Evolutionary conservation across 768 basidiomycete genomes (phyloP).

Genomic region (Kwoniella europaea): DNA sequence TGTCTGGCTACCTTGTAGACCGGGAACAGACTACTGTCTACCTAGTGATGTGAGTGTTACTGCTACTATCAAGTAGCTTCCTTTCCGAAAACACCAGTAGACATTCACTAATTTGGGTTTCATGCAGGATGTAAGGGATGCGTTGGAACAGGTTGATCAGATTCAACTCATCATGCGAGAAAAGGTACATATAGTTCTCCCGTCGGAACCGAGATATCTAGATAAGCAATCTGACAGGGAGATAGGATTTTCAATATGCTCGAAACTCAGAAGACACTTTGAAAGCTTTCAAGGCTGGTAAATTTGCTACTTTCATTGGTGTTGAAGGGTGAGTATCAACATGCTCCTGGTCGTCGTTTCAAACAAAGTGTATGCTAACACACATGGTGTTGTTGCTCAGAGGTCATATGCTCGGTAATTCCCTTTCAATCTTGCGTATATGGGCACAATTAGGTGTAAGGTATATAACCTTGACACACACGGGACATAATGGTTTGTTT

Average conservation of each 20-base stretch:
- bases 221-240: background rate
- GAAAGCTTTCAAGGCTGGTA: slow-evolving; percentile 16
- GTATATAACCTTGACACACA: background rate
- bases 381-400: background rate
- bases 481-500: background rate
- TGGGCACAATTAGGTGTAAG: slow-evolving; percentile 23
- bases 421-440: slow-evolving; percentile 31
- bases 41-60: slow-evolving; percentile 16
- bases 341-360: background rate
- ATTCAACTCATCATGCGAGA: slow-evolving; percentile 21
- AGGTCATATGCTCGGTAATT: slow-evolving; percentile 37
- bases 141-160: slow-evolving; percentile 24
- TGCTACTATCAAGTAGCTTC: too few species aligned
- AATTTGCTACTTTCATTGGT: slow-evolving; percentile 21
- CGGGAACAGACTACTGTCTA: slow-evolving; percentile 14
- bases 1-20: slow-evolving; percentile 23
- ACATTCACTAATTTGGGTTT: background rate
- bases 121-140: slow-evolving; percentile 20
- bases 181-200: too few species aligned
- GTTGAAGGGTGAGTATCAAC: slow-evolving; percentile 18
- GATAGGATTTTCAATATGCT: slow-evolving; percentile 23
- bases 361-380: background rate
- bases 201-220: too few species aligned
- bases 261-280: slow-evolving; percentile 3
- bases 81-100: background rate